phyloP scores from a whole-genome alignment of 2,329 filamentous ascomycete genomes.

The Beauveria pseudobassiana region DNA sequence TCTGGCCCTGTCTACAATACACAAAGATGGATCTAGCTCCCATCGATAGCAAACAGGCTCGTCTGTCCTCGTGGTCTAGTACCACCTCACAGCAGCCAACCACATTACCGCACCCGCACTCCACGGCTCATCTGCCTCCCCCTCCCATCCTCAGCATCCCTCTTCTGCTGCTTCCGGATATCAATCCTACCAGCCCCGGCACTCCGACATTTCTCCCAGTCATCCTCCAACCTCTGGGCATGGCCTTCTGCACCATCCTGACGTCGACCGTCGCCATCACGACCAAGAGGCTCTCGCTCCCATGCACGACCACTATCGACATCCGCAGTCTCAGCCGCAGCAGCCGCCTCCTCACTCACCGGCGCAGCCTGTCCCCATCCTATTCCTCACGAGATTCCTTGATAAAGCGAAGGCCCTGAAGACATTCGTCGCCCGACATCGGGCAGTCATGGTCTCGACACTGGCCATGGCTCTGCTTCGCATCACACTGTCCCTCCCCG shows the following conservation, averaged over 20 bases:
- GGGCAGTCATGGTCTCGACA: constrained; percentile 36
- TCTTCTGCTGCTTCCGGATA: not conserved
- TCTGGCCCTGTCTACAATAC: constrained; percentile 11
- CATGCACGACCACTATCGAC: constrained; percentile 45
- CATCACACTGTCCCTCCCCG: constrained; percentile 22
- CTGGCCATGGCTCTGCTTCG: constrained; percentile 23
- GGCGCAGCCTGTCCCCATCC: constrained; percentile 37
- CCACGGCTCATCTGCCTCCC: constrained; percentile 24
- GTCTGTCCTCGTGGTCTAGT: constrained; percentile 36
- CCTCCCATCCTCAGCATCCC: constrained; percentile 33
- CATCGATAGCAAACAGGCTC: constrained; percentile 46
- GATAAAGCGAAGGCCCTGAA: constrained; percentile 49
- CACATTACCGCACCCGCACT: constrained; percentile 13
- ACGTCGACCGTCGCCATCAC: constrained; percentile 49
- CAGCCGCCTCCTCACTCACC: constrained; percentile 33
- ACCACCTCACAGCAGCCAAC: constrained; percentile 25
- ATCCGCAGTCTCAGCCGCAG: constrained; percentile 17
- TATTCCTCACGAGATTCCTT: constrained; percentile 43
- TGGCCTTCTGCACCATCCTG: constrained; percentile 28
- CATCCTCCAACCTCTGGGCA: constrained; percentile 18
- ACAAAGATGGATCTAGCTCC: constrained; percentile 45
- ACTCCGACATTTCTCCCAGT: constrained; percentile 13
- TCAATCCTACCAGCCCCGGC: constrained; percentile 24
- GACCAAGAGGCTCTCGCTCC: constrained; percentile 47
- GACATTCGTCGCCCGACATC: constrained; percentile 47